Evolutionary conservation across 2,329 filamentous ascomycete species (phyloP).

Genomic region (Xylariaceae sp.): DNA sequence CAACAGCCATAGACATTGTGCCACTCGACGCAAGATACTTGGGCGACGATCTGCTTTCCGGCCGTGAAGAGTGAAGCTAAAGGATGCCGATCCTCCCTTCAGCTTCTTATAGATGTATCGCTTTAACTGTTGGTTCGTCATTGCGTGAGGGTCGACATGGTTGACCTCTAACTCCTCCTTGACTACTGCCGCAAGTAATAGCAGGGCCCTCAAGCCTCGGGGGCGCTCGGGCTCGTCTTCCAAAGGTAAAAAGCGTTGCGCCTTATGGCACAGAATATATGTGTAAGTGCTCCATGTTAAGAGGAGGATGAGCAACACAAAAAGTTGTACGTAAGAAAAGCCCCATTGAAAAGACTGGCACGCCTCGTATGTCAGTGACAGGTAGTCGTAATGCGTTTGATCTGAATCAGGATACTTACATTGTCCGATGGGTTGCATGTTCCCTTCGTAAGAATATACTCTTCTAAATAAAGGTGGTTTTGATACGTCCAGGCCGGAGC

Average conservation of each 20-base stretch:
- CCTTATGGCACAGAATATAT: constrained; percentile 18
- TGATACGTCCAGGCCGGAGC: constrained; percentile 3
- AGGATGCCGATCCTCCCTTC: constrained; percentile 18
- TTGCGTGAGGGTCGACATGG: constrained; percentile 10
- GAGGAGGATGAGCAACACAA: constrained; percentile 11
- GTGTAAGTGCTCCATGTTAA: constrained; percentile 20
- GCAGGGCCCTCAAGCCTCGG: constrained; percentile 13
- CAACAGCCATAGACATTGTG: no score
- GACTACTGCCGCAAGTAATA: constrained; percentile 13
- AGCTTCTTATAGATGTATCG: constrained; percentile 15
- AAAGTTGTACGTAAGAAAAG: constrained; percentile 25
- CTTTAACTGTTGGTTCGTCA: constrained; percentile 17
- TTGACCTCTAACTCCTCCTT: constrained; percentile 12
- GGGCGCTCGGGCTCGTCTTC: constrained; percentile 8
- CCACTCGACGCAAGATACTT: no score
- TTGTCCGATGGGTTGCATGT: constrained; percentile 23
- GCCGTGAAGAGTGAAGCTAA: constrained; percentile 10
- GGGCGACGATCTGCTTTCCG: no score
- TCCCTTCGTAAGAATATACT: constrained; percentile 15
- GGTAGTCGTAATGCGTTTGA: no score
- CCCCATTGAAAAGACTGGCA: constrained; percentile 20
- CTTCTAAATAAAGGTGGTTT: constrained; percentile 16
- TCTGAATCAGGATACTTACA: no score
- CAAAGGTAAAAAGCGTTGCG: constrained; percentile 11
- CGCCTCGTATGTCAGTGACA: not conserved